These are phyloP conservation scores for Pyrus bretschneideri DNA, from an alignment of 306 rosid genomes.

Conservation along the genomic window DNA sequence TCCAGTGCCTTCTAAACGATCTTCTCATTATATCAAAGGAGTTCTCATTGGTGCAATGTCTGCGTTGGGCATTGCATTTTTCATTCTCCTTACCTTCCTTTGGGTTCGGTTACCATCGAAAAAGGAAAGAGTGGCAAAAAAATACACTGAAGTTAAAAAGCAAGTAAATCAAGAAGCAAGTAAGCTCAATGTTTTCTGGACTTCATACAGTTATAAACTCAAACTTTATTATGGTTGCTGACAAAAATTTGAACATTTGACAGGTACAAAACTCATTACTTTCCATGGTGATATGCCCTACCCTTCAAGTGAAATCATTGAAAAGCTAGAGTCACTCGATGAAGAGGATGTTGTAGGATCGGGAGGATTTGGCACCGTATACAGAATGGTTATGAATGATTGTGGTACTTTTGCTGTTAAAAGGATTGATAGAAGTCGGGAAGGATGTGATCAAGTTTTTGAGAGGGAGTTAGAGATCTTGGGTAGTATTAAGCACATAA, in stretches of 20 bases:
- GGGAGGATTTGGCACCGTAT: constrained; percentile 89
- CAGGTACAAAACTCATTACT: constrained; percentile 85
- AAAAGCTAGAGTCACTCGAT: constrained; percentile 78
- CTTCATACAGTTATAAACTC: background rate
- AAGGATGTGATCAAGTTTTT: constrained; percentile 78
- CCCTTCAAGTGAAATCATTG: constrained; percentile 76
- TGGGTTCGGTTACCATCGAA: constrained; percentile 59
- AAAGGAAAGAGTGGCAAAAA: constrained; percentile 70
- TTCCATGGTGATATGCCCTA: constrained; percentile 91
- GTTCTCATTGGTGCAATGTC: constrained; percentile 70
- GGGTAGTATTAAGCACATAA: constrained; percentile 89
- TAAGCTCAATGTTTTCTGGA: constrained; percentile 28
- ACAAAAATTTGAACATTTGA: constrained; percentile 6
- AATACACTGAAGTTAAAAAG: constrained; percentile 66
- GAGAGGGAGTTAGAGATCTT: constrained; percentile 89
- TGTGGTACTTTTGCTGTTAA: constrained; percentile 87
- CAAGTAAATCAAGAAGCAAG: constrained; percentile 63
- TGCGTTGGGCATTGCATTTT: constrained; percentile 47
- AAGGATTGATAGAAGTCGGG: constrained; percentile 63
- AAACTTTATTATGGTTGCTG: background rate
- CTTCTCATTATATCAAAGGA: constrained; percentile 70
- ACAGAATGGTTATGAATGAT: constrained; percentile 92
- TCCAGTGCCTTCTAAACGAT: constrained; percentile 69
- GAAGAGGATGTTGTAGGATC: constrained; percentile 78
- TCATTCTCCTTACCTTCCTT: constrained; percentile 50